Evolutionary conservation across 1,284 basidiomycete genomes (phyloP), one percentile per base, ranked within the genome.

Genomic region (Malassezia vespertilionis): DNA sequence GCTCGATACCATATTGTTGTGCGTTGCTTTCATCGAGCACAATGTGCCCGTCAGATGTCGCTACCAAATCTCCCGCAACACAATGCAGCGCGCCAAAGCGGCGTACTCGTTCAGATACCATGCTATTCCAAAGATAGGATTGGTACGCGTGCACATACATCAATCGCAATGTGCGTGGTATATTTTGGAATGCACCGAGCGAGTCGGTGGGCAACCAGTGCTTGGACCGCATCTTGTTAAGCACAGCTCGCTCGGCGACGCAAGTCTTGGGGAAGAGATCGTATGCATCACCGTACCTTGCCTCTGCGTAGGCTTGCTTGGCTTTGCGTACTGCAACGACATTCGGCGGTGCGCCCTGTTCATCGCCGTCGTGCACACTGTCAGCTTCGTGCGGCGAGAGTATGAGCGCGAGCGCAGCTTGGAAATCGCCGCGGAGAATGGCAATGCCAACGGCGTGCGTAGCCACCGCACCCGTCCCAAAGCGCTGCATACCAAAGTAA

Each of bases 121-220:
- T 81, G 34, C 86, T 79, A 72, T 97, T 99, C 93, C 91, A 99
- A 23, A 97, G 82, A 63, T 96, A 97, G 14, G 87, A 91, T 72
- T 99, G 93, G 72, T 96, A 97, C 28, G 91, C 90, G 72, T 99
- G 93, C 37, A 96, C 81, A 67, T 97, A 97, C 86, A 99, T 96
- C 54, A 91, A 75, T 38, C 90, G 79, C 55, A 99, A 79, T n/a
- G 89, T 90, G 54, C 58, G 41, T 8, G 64, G 62, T 30, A 65
- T 44, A 39, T 49, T 43, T 33, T 51, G 48, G 27, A 68, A 57
- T 22, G 53, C 46, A 12, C 49, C 57, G n/a, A 46, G 48, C 53
- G 51, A 60, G 45, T 66, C 56, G 12, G 41, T 42, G 24, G 56
- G 54, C 17, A 50, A 50, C 50, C 48, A 57, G 20, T 49, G 54